These are phyloP conservation scores for Myxozyma mucilagina DNA, from an alignment of 805 yeast species.

Conservation along the genomic window DNA sequence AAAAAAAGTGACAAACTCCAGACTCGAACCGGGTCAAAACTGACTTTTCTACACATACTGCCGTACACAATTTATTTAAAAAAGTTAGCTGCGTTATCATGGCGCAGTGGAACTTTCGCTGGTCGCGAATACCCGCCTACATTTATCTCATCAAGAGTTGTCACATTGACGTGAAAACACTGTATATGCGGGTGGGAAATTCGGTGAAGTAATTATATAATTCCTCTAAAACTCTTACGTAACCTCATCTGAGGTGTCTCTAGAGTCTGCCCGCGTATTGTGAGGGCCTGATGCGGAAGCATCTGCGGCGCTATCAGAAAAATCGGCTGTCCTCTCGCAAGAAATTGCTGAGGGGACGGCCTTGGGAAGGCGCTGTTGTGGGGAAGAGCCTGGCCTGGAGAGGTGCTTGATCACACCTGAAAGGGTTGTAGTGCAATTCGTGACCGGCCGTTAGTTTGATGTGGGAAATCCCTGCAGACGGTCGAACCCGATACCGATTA, in stretches of 20 bases:
- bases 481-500: conserved; percentile 34
- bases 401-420: background rate
- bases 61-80: background rate
- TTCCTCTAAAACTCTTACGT: too few relatives aligned
- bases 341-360: background rate
- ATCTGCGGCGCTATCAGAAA: conserved; percentile 27
- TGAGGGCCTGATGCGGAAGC: conserved; percentile 33
- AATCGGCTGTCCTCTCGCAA: background rate
- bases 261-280: conserved; percentile 27
- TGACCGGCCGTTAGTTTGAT: conserved; percentile 15
- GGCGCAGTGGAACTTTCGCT: conserved; percentile 25
- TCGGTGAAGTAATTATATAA: conserved; percentile 33
- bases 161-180: conserved; percentile 1
- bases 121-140: conserved; percentile 28
- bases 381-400: background rate
- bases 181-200: conserved; percentile 33
- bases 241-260: too few relatives aligned
- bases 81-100: background rate
- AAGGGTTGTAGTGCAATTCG: conserved; percentile 31
- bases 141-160: background rate
- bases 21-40: too few relatives aligned
- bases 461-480: background rate
- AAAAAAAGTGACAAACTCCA: too few relatives aligned
- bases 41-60: too few relatives aligned
- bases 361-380: conserved; percentile 1